Percentiles rank a stretch among this genome's conserved stretches.
Conservation (phyloP, 805 yeast species). For the Cyberlindnera japonica region DNA sequence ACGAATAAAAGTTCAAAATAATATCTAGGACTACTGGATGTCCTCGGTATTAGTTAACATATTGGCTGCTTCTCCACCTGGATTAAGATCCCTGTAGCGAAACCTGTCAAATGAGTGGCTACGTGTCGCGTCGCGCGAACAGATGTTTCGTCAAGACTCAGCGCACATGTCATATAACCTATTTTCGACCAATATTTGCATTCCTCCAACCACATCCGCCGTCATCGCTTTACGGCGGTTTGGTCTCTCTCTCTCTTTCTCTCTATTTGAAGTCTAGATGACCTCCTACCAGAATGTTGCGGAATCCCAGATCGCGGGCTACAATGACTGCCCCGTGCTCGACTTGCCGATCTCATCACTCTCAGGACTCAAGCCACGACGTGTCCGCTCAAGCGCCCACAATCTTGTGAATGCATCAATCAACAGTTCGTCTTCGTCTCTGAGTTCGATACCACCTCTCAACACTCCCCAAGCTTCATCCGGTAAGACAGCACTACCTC, state of each 20-base stretch:
- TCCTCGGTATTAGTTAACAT: no score
- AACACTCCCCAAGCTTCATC: not conserved
- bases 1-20: no score
- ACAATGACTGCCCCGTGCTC: conserved; percentile 40
- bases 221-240: not conserved
- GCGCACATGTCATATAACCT: not conserved
- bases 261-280: conserved; percentile 2
- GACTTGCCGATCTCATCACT: conserved; percentile 9
- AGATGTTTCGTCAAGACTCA: no score
- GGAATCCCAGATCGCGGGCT: conserved; percentile 40
- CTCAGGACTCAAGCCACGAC: conserved; percentile 8
- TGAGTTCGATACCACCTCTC: not conserved
- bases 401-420: not conserved
- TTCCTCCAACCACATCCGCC: not conserved
- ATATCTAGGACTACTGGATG: no score
- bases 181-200: not conserved
- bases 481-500: not conserved
- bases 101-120: not conserved
- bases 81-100: no score
- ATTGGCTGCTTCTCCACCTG: no score
- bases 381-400: conserved; percentile 7
- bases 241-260: no score
- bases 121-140: not conserved
- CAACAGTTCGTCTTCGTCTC: not conserved
- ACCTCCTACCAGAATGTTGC: conserved; percentile 35